Percentiles rank a stretch among this genome's conserved stretches.
phyloP scores from a whole-genome alignment of 2,329 filamentous ascomycete genomes.

The Fusarium sp. region DNA sequence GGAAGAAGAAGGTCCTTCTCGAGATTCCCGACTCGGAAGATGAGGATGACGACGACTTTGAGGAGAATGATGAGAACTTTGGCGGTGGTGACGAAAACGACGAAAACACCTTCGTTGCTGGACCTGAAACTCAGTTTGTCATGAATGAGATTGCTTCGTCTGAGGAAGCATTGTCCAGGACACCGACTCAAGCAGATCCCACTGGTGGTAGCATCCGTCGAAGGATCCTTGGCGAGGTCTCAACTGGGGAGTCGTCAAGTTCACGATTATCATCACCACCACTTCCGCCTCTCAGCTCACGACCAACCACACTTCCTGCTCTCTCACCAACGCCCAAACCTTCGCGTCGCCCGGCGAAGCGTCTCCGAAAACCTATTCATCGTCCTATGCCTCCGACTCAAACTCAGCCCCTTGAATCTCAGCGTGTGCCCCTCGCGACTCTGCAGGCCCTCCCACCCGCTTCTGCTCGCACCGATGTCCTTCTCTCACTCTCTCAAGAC shows the following conservation, averaged over 20 bases:
- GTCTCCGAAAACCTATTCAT: conserved; percentile 46
- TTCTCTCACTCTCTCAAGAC: conserved; percentile 62
- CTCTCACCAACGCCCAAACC: conserved; percentile 25
- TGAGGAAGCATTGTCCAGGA: conserved; percentile 32
- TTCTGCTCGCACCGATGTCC: conserved; percentile 64
- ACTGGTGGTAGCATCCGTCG: not conserved
- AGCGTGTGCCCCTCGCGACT: conserved; percentile 63
- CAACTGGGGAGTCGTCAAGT: conserved; percentile 24
- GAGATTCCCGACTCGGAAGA: conserved; percentile 66
- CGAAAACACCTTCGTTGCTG: conserved; percentile 40
- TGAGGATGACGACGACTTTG: conserved; percentile 49
- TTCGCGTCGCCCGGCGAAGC: conserved; percentile 23
- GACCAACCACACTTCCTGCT: conserved; percentile 31
- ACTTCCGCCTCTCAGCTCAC: conserved; percentile 18
- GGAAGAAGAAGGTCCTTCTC: conserved; percentile 30
- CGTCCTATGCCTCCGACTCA: conserved; percentile 39
- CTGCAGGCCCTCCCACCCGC: conserved; percentile 62
- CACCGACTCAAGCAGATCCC: conserved; percentile 8
- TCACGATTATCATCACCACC: conserved; percentile 24
- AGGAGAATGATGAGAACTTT: conserved; percentile 10
- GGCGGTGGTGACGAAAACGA: conserved; percentile 19
- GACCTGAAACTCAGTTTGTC: conserved; percentile 51
- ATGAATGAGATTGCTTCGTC: conserved; percentile 49
- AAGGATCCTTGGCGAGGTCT: conserved; percentile 6
- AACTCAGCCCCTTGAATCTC: conserved; percentile 53